A percentile compares a stretch with the other conserved stretches of the same genome.
phyloP scores from a whole-genome alignment of 371 early-diverging fungal genomes.

The Apophysomyces trapeziformis region DNA sequence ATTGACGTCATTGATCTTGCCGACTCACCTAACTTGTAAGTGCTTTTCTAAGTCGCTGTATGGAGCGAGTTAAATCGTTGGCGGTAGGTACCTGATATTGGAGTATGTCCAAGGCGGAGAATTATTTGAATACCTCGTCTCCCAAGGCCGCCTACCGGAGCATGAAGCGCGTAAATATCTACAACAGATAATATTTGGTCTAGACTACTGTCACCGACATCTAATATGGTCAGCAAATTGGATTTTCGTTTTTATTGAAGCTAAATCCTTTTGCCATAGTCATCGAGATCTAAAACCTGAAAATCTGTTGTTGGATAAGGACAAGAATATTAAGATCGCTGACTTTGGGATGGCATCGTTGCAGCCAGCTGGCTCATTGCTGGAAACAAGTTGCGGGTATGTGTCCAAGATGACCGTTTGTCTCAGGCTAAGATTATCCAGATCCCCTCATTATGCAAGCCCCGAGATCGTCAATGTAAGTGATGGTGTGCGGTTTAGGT shows the following conservation, averaged over 20 bases:
- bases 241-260: neutral
- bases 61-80: slow-evolving; percentile 12
- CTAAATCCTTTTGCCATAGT: slow-evolving; percentile 41
- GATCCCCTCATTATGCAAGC: slow-evolving; percentile 90
- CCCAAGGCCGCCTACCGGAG: slow-evolving; percentile 87
- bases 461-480: slow-evolving; percentile 88
- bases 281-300: slow-evolving; percentile 98
- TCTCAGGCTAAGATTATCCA: slow-evolving; percentile 42
- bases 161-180: slow-evolving; percentile 90
- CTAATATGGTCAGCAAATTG: slow-evolving; percentile 72
- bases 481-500: neutral
- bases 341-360: slow-evolving; percentile 90
- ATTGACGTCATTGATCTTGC: slow-evolving; percentile 86
- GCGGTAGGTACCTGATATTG: slow-evolving; percentile 85
- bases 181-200: slow-evolving; percentile 93
- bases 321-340: slow-evolving; percentile 78
- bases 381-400: slow-evolving; percentile 85
- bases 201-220: slow-evolving; percentile 94
- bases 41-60: neutral
- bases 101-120: slow-evolving; percentile 97
- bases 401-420: slow-evolving; percentile 25
- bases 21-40: slow-evolving; percentile 72
- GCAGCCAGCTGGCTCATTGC: slow-evolving; percentile 68
- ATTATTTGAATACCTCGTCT: slow-evolving; percentile 93
- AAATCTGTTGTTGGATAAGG: slow-evolving; percentile 88